Evolutionary conservation across 768 basidiomycete genomes (phyloP).

Genomic region (Pleurotus citrinopileatus): DNA sequence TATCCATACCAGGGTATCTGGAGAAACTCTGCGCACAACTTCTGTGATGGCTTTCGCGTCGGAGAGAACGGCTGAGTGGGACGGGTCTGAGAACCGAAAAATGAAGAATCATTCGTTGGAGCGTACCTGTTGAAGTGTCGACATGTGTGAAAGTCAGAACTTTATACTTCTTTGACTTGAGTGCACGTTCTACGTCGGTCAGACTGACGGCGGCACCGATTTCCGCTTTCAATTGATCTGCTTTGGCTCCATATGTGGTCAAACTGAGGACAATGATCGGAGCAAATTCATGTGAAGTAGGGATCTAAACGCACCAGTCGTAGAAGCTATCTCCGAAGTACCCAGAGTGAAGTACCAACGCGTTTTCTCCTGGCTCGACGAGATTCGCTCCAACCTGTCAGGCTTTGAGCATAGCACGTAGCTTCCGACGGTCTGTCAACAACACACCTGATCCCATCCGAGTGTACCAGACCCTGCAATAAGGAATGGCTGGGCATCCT

Average conservation of each 20-base stretch:
- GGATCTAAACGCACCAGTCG: conserved; percentile 60
- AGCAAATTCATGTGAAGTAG: background rate
- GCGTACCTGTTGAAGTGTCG: conserved; percentile 78
- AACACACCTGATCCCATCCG: conserved; percentile 88
- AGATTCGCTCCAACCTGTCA: conserved; percentile 84
- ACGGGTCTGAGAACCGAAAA: background rate
- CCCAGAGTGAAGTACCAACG: conserved; percentile 82
- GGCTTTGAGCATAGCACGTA: conserved; percentile 4
- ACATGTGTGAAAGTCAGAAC: conserved; percentile 93
- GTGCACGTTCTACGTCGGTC: conserved; percentile 60
- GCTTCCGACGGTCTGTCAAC: background rate
- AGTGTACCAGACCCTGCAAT: conserved; percentile 94
- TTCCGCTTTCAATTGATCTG: conserved; percentile 78
- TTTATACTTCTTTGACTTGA: conserved; percentile 82
- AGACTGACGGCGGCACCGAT: conserved; percentile 74
- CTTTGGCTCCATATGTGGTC: conserved; percentile 84
- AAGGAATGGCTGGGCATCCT: conserved; percentile 83
- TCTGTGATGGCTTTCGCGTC: conserved; percentile 75
- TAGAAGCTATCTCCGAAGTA: conserved; percentile 93
- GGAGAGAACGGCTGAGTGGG: conserved; percentile 70
- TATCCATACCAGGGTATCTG: conserved; percentile 68
- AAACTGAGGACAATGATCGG: conserved; percentile 43
- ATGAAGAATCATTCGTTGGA: background rate
- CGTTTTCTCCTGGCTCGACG: conserved; percentile 75
- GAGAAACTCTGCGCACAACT: conserved; percentile 72